Percentiles rank a stretch among this genome's conserved stretches.
Conservation (phyloP, 768 basidiomycete genomes). For the Lanmaoa pseudosensibilis region DNA sequence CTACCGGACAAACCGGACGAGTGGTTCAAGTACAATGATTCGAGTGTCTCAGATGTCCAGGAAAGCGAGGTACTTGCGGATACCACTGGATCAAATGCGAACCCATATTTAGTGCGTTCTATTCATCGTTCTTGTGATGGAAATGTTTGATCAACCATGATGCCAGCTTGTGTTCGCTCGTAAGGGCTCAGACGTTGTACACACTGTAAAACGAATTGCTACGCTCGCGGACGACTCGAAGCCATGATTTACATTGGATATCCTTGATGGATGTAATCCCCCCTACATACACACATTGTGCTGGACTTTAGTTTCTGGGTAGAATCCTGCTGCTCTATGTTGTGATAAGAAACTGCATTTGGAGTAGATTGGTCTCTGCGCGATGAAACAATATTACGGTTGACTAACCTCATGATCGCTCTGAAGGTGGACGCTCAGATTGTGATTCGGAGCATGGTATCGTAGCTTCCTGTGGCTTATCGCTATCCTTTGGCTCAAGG, state of each 20-base stretch:
- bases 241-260: constrained; percentile 32
- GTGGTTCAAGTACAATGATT: constrained; percentile 98
- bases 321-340: constrained; percentile 20
- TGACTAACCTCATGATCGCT: constrained; percentile 18
- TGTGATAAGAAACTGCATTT: not conserved
- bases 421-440: not conserved
- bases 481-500: constrained; percentile 35
- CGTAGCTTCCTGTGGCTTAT: not conserved
- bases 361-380: not conserved
- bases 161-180: constrained; percentile 78
- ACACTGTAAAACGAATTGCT: constrained; percentile 72
- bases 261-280: constrained; percentile 23
- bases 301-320: constrained; percentile 11
- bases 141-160: constrained; percentile 3
- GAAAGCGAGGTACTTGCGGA: constrained; percentile 86
- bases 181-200: constrained; percentile 74
- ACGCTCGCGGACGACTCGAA: constrained; percentile 26
- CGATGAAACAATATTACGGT: not conserved
- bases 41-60: constrained; percentile 71
- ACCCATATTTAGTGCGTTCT: constrained; percentile 78
- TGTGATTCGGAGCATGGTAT: constrained; percentile 2
- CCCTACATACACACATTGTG: constrained; percentile 9
- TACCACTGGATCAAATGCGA: constrained; percentile 88
- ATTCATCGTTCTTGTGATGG: not conserved
- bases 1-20: constrained; percentile 75